Percentiles rank a stretch among this genome's conserved stretches.
These are phyloP conservation scores for Penicillium sp. DNA, from an alignment of 2,329 filamentous ascomycete species.

Conservation along the genomic window DNA sequence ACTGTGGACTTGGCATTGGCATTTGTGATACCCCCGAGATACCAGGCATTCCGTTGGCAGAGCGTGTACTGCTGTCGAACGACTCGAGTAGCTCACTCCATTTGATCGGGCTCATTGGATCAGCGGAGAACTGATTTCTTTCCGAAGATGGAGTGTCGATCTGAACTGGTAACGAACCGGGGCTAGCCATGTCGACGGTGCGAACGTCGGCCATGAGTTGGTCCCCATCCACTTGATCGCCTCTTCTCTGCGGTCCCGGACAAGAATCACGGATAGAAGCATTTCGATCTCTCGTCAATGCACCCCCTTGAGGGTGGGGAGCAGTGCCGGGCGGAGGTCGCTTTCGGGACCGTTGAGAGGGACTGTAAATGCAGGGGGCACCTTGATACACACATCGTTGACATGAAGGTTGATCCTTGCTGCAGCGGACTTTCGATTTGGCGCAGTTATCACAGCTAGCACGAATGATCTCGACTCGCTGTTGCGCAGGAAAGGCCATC, in stretches of 20 bases:
- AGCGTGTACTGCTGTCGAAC: neutral
- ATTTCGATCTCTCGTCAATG: neutral
- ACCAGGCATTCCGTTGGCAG: neutral
- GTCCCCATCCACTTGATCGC: neutral
- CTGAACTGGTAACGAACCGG: neutral
- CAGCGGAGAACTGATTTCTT: neutral
- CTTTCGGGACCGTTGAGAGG: slow-evolving; percentile 9
- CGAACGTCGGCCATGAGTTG: neutral
- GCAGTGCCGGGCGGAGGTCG: slow-evolving; percentile 1
- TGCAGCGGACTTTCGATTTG: slow-evolving; percentile 7
- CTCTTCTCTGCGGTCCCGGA: neutral
- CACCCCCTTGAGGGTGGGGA: neutral
- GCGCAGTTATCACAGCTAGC: slow-evolving; percentile 7
- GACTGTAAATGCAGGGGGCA: slow-evolving; percentile 7
- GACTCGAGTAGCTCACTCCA: slow-evolving; percentile 3
- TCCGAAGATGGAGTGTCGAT: slow-evolving; percentile 1
- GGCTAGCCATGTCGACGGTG: neutral
- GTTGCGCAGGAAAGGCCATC: neutral
- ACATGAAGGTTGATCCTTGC: slow-evolving; percentile 8
- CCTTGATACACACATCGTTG: slow-evolving; percentile 9
- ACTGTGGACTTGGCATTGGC: neutral
- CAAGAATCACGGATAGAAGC: neutral
- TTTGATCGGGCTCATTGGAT: slow-evolving; percentile 5
- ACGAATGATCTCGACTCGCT: slow-evolving; percentile 6
- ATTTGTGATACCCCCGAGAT: neutral